Evolutionary conservation across 108 stramenopile species (phyloP).

Genomic region (Parietichytrium sp.): DNA sequence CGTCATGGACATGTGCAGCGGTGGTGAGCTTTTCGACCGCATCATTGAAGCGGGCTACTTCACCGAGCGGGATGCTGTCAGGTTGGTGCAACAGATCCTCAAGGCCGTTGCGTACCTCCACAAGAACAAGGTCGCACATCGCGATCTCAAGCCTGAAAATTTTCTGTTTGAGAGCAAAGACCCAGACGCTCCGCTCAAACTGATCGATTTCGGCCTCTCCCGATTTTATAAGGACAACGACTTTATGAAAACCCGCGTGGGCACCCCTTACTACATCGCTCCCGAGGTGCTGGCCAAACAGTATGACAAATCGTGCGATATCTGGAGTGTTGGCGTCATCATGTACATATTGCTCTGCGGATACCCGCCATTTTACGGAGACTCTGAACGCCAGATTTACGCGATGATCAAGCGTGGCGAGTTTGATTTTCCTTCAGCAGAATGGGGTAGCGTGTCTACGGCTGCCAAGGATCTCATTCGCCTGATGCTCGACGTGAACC

Average conservation of each 20-base stretch:
- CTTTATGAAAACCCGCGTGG: slow-evolving; percentile 49
- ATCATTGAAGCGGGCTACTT: slow-evolving; percentile 51
- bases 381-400: slow-evolving; percentile 52
- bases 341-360: slow-evolving; percentile 66
- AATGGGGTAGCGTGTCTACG: slow-evolving; percentile 44
- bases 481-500: slow-evolving; percentile 49
- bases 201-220: slow-evolving; percentile 87
- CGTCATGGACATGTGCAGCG: slow-evolving; percentile 75
- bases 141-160: slow-evolving; percentile 88
- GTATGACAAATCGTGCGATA: slow-evolving; percentile 57
- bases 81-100: slow-evolving; percentile 57
- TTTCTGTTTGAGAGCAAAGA: slow-evolving; percentile 71
- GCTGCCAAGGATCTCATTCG: slow-evolving; percentile 56
- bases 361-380: slow-evolving; percentile 60
- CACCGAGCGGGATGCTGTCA: slow-evolving; percentile 52
- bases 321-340: slow-evolving; percentile 69
- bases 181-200: slow-evolving; percentile 63
- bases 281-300: slow-evolving; percentile 63
- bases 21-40: slow-evolving; percentile 64
- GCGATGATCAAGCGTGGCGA: slow-evolving; percentile 36
- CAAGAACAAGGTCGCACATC: slow-evolving; percentile 70
- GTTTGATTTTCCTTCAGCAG: neutral
- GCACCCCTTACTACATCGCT: slow-evolving; percentile 63
- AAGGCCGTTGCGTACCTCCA: slow-evolving; percentile 82
- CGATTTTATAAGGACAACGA: slow-evolving; percentile 42